Conservation (phyloP, 2,329 filamentous ascomycete species). For the Neurospora sp. region DNA sequence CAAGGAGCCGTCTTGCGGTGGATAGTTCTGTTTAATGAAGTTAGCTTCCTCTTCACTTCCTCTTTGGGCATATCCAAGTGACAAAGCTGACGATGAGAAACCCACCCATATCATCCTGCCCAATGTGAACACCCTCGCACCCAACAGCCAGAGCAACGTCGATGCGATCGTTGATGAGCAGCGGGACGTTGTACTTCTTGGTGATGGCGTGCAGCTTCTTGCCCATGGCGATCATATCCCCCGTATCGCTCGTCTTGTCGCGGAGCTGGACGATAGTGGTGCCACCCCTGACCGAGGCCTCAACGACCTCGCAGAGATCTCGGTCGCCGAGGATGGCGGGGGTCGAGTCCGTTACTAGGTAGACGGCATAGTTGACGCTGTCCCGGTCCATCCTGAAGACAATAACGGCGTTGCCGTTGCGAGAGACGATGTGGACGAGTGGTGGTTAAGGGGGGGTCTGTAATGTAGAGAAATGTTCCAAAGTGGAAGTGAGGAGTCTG, state of each 20-base stretch:
- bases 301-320: slow-evolving; percentile 63
- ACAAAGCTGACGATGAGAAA: slow-evolving; percentile 8
- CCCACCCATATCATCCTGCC: slow-evolving; percentile 83
- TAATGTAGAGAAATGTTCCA: too few species aligned
- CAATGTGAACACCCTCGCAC: slow-evolving; percentile 88
- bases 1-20: slow-evolving; percentile 62
- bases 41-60: too few species aligned
- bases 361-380: slow-evolving; percentile 65
- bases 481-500: too few species aligned
- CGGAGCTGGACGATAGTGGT: slow-evolving; percentile 83
- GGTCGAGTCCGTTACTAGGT: slow-evolving; percentile 92
- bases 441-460: background rate
- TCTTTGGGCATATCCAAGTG: too few species aligned
- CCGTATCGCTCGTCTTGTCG: slow-evolving; percentile 75
- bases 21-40: slow-evolving; percentile 35
- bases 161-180: slow-evolving; percentile 87
- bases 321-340: slow-evolving; percentile 64
- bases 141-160: slow-evolving; percentile 79
- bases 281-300: slow-evolving; percentile 65
- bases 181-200: slow-evolving; percentile 55
- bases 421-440: background rate
- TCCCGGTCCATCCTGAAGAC: background rate
- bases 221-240: slow-evolving; percentile 58
- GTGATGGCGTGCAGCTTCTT: slow-evolving; percentile 63
- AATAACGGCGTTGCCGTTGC: background rate